Evolutionary conservation across 1,284 basidiomycete genomes (phyloP), one percentile per base, ranked within the genome.

Genomic region (Ganoderma resinaceum): DNA sequence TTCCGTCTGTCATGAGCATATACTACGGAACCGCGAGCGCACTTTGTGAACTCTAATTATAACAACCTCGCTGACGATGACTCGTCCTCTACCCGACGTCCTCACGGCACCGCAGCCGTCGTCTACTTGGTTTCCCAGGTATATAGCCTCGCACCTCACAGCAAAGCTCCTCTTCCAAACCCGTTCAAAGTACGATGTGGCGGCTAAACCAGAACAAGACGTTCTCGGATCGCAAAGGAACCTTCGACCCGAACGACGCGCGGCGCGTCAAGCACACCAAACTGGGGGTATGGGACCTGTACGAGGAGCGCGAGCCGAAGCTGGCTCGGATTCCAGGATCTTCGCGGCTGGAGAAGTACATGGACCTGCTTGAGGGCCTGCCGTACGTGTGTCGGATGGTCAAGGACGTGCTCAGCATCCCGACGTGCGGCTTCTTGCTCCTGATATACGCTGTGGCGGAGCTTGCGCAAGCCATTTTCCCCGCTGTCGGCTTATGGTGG

Each of bases 211-310:
- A 7, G 11, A 90, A 89, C 90, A 70, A 71, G 75, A 46, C 23
- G 7, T 61, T 61, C 31, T 65, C 66, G 42, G 62, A 38, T 4
- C 63, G 78, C 40, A 80, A 82, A 62, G 84, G 83, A 42, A 79
- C 76, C 0, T 90, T 90, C 74, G 81, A 91, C 75, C 87, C 89
- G 20, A 75, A 83, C 20, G 86, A 91, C 75, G 70, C 79, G 4
- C 73, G 76, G 0, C 82, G 82, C 62, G 85, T 92, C 71, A 87
- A 87, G 68, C 89, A 91, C 74, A 87, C 85, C 6, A 83, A 81
- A 52, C 70, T 92, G 38, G 91, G 92, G 58, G 87, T 92, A 37
- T 93, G 91, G 91, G 90, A 93, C 76, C 78, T 91, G 49, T 93
- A 92, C 76, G 86, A 91, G 74, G 87, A 91, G 73, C 81, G 79